A percentile compares a stretch with the other conserved stretches of the same genome.
phyloP scores from a whole-genome alignment of 805 yeast genomes.

The Candida ascalaphidarum region DNA sequence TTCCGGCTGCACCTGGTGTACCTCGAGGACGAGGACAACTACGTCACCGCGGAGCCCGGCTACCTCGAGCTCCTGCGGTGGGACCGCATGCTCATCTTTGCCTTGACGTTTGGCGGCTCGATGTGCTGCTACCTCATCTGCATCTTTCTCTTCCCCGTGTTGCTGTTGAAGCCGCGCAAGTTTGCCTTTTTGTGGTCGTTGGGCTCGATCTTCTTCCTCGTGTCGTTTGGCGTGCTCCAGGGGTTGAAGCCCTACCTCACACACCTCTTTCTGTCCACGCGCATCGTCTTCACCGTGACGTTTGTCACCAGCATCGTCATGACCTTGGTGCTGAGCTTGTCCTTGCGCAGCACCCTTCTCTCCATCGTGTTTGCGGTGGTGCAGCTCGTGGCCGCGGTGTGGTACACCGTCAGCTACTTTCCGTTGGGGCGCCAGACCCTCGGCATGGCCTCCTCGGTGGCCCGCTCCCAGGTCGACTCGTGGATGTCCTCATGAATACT shows the following conservation, averaged over 20 bases:
- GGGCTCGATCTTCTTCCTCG: constrained; percentile 36
- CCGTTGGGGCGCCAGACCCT: constrained; percentile 39
- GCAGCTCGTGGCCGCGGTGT: constrained; percentile 31
- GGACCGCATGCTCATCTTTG: constrained; percentile 40
- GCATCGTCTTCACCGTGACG: constrained; percentile 29
- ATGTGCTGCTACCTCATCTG: constrained; percentile 33
- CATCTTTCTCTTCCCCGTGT: constrained; percentile 34
- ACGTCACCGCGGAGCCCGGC: constrained; percentile 37
- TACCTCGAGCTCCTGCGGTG: constrained; percentile 34
- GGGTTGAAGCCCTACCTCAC: constrained; percentile 31
- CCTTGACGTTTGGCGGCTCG: constrained; percentile 34
- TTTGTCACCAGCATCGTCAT: constrained; percentile 30
- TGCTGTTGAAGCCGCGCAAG: constrained; percentile 34
- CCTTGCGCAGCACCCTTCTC: constrained; percentile 27
- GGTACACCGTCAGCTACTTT: constrained; percentile 40
- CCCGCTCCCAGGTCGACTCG: constrained; percentile 34
- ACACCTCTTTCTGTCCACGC: constrained; percentile 33
- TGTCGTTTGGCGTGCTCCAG: constrained; percentile 38
- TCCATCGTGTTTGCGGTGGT: constrained; percentile 32
- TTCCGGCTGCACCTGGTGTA: constrained; percentile 27
- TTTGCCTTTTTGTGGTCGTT: constrained; percentile 41
- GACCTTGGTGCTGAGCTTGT: constrained; percentile 29
- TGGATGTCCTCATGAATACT: too few relatives aligned
- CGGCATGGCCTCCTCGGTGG: constrained; percentile 33
- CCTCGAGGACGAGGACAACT: constrained; percentile 33